Evolutionary conservation across 2,329 filamentous ascomycete species (phyloP), one percentile per base, ranked within the genome.

Genomic region (Pyrenophora teres): DNA sequence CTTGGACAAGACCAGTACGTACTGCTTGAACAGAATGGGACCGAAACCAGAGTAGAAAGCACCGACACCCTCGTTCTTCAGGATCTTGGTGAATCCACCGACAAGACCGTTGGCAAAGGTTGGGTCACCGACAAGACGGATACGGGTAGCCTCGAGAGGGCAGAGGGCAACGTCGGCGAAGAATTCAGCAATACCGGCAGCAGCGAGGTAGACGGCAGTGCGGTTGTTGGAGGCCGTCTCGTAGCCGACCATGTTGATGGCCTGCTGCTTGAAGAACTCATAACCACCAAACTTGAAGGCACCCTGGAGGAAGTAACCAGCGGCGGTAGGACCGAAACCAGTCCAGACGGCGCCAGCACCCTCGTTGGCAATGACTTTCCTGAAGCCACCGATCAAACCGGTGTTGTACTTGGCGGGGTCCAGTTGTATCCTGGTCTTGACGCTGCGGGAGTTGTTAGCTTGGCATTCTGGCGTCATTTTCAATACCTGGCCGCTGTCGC

Each of bases 391-490:
- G 76, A 95, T 82, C 77, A 95, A 81, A 74, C 91, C 91, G 70
- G 82, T 84, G 87, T 95, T 95, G 84, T 94, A 95, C 78, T 88
- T 93, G 68, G 75, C 81, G 65, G 91, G 90, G 79, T 95, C 91
- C 76, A 96, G 89, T 83, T 96, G 91, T 78, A 95, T 95, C 79
- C 90, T 87, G 71, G 91, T 96, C 87, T 96, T 96, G 84, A 96
- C 90, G 80, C 90, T 95, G 67, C 42, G 42, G 40, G 51, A 39
- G 23, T 35, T 40, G 64, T 69, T 54, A 70, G 65, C 60, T 55
- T 59, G 54, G 59, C 63, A 49, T 45, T 53, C 46, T 55, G 51
- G 40, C 58, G 60, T 59, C 54, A 61, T 62, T 15, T 40, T 33
- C 10, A 16, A 38, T 19, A 44, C 18, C 35, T 41, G 50, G 40